Percentiles rank a stretch among this genome's conserved stretches.
Evolutionary conservation across 2,329 filamentous ascomycete species (phyloP).

Genomic region (Neonectria magnoliae): DNA sequence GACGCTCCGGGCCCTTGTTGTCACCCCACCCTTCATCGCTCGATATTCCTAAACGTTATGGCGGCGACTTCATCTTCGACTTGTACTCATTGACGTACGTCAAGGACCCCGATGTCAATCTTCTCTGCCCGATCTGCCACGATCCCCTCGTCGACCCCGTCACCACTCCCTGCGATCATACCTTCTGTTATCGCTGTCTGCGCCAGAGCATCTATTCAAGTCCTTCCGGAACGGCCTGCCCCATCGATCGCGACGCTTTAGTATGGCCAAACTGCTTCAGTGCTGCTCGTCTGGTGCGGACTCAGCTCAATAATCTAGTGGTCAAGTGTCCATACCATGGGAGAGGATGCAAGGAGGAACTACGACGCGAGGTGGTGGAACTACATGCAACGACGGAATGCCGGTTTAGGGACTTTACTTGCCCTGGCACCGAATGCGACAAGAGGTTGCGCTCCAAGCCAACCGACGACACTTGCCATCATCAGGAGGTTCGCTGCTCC

Average conservation of each 20-base stretch:
- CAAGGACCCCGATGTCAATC: slow-evolving; percentile 56
- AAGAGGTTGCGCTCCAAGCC: slow-evolving; percentile 63
- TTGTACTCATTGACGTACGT: slow-evolving; percentile 58
- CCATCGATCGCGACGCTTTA: slow-evolving; percentile 64
- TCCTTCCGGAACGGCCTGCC: slow-evolving; percentile 58
- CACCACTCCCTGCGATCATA: slow-evolving; percentile 71
- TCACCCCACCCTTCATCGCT: slow-evolving; percentile 52
- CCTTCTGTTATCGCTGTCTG: slow-evolving; percentile 70
- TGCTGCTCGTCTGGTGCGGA: slow-evolving; percentile 61
- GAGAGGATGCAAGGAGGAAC: slow-evolving; percentile 60
- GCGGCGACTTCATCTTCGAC: slow-evolving; percentile 54
- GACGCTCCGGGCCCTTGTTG: slow-evolving; percentile 48
- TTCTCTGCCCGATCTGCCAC: slow-evolving; percentile 67
- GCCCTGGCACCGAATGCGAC: slow-evolving; percentile 62
- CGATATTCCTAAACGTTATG: slow-evolving; percentile 51
- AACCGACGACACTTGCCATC: slow-evolving; percentile 63
- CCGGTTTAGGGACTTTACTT: slow-evolving; percentile 64
- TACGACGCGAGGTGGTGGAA: slow-evolving; percentile 64
- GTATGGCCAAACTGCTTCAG: slow-evolving; percentile 53
- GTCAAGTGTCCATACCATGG: slow-evolving; percentile 67
- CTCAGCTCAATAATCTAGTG: slow-evolving; percentile 68
- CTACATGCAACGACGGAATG: slow-evolving; percentile 68
- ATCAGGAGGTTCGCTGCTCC: slow-evolving; percentile 61
- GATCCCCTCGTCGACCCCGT: slow-evolving; percentile 68
- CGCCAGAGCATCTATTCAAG: slow-evolving; percentile 53